Evolutionary conservation across 441 rosid species (phyloP).

Genomic region (Erodium chrysanthum): DNA sequence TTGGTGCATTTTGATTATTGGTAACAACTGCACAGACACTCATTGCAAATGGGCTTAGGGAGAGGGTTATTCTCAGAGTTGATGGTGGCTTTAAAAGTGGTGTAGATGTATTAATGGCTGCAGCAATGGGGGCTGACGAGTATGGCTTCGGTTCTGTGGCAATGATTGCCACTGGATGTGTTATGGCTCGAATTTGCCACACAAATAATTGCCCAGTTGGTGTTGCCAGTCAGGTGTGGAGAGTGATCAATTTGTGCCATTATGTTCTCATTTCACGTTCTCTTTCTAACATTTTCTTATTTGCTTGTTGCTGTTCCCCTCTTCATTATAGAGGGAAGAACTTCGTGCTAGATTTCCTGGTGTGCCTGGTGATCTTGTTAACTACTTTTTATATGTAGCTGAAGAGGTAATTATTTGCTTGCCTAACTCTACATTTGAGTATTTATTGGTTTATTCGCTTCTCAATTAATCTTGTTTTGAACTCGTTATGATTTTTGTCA

Average conservation of each 20-base stretch:
- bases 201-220: constrained; percentile 98
- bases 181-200: constrained; percentile 99
- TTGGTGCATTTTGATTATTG: constrained; percentile 16
- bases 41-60: constrained; percentile 83
- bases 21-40: constrained; percentile 58
- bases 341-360: constrained; percentile 97
- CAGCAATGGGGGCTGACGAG: constrained; percentile 97
- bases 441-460: constrained; percentile 1
- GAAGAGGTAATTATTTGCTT: constrained; percentile 65
- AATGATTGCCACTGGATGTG: constrained; percentile 99
- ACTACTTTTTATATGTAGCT: constrained; percentile 85
- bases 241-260: constrained; percentile 11
- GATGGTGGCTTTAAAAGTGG: constrained; percentile 97
- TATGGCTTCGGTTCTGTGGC: constrained; percentile 98
- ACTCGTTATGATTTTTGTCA: background rate
- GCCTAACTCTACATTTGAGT: constrained; percentile 8
- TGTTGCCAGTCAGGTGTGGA: constrained; percentile 88
- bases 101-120: constrained; percentile 96
- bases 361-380: constrained; percentile 98
- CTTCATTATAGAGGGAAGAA: constrained; percentile 67
- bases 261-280: constrained; percentile 15
- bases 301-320: constrained; percentile 14
- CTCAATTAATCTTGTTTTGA: constrained; percentile 5
- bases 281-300: constrained; percentile 7
- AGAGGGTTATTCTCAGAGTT: constrained; percentile 89